phyloP scores from a whole-genome alignment of 208 protist genomes.

The Crithidia bombi region DNA sequence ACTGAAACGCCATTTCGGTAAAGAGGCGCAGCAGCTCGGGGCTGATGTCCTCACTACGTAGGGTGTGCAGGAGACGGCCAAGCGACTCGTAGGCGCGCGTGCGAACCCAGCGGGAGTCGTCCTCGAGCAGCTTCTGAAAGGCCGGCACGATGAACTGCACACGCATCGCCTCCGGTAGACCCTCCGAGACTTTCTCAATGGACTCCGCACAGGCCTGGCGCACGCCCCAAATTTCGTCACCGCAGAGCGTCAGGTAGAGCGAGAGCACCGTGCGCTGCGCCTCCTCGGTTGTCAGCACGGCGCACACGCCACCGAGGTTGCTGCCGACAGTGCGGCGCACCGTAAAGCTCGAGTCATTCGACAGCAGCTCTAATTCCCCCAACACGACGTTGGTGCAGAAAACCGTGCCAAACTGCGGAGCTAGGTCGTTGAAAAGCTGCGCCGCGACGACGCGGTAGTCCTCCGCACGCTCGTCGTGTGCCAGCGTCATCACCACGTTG shows the following conservation, averaged over 20 bases:
- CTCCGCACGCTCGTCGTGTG: conserved; percentile 94
- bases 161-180: conserved; percentile 62
- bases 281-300: conserved; percentile 53
- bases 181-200: conserved; percentile 73
- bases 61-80: conserved; percentile 92
- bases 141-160: conserved; percentile 67
- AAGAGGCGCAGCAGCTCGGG: conserved; percentile 86
- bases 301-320: conserved; percentile 82
- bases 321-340: conserved; percentile 88
- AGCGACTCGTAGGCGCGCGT: conserved; percentile 89
- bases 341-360: conserved; percentile 90
- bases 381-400: conserved; percentile 78
- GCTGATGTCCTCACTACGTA: conserved; percentile 83
- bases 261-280: conserved; percentile 74
- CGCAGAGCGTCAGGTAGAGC: conserved; percentile 88
- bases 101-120: conserved; percentile 94
- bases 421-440: conserved; percentile 90
- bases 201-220: conserved; percentile 94
- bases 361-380: conserved; percentile 82
- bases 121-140: conserved; percentile 78
- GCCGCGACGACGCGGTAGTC: conserved; percentile 95
- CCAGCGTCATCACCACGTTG: conserved; percentile 88
- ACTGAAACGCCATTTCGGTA: conserved; percentile 93
- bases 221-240: conserved; percentile 97
- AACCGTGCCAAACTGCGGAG: conserved; percentile 71